Base-by-base conservation (phyloP, 768 basidiomycete species). In the Termitomyces sp. region DNA sequence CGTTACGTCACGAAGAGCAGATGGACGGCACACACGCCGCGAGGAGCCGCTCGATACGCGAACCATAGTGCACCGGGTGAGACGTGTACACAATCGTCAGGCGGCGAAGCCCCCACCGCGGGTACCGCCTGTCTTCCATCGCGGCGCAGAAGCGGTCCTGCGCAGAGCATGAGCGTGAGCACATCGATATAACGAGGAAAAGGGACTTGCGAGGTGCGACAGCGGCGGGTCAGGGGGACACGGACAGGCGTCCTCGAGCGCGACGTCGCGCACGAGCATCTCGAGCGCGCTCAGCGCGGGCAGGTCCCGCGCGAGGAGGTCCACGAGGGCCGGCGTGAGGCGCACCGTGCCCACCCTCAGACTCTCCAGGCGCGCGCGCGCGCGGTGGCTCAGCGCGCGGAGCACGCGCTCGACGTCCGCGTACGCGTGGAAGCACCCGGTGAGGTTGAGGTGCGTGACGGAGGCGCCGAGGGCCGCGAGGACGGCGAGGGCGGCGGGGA, bases 271-370 rank as follows among this genome's bases (percentile, higher is more conserved):
- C 2, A 77, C 74, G 28, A 74, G 63, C 36, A 80, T 60, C 46
- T 75, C 76, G 5, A 80, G 71, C 20, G 67, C 61, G 8, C 66
- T 57, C 28, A 80, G 63, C 0, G 53, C 33, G 0, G 76, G 74
- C 22, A 78, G 67, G 51, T 68, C 70, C 51, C 64, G 56, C 3
- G 77, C 74, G 18, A 80, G 65, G 8, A 78, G 60, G 56, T 79
- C 76, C 13, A 80, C 35, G 11, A 80, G 67, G 56, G 74, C 67
- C 2, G 78, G 78, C 8, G 74, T 76, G 7, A 80, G 66, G 11
- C 69, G 70, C 9, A 79, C 68, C 1, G 74, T 68, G 10, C 77
- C 75, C 14, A 80, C 60, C 3, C 77, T 70, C 8, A 79, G 52
- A 70, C 30, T 30, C 30, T 30, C 30, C 30, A 30, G 30, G 3